A percentile compares a stretch with the other conserved stretches of the same genome.
These are phyloP conservation scores for Beauveria caledonica DNA, from an alignment of 2,329 filamentous ascomycete genomes.

Conservation along the genomic window DNA sequence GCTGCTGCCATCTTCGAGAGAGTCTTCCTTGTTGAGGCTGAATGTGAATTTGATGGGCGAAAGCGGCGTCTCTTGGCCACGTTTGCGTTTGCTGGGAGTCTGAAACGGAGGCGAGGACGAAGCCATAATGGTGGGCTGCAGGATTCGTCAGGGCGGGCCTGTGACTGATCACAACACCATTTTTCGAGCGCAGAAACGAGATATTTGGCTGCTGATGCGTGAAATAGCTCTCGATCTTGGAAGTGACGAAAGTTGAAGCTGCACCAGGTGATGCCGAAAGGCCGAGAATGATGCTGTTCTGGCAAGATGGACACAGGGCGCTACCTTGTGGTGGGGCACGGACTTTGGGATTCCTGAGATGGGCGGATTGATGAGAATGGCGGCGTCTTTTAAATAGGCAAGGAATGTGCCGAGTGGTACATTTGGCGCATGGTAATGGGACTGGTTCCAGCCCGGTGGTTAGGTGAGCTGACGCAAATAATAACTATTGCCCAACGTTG, in stretches of 20 bases:
- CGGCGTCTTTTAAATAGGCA: not conserved
- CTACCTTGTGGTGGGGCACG: slow-evolving; percentile 4
- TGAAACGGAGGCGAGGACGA: slow-evolving; percentile 8
- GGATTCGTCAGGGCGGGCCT: not conserved
- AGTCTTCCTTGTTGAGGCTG: slow-evolving; percentile 24
- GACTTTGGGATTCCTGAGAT: not conserved
- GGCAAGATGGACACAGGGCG: slow-evolving; percentile 3
- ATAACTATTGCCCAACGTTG: not conserved
- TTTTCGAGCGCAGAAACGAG: not conserved
- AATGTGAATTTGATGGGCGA: slow-evolving; percentile 40
- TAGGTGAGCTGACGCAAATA: not conserved
- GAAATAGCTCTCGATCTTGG: not conserved
- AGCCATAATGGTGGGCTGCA: not conserved
- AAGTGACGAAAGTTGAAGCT: not conserved
- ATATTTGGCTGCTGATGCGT: not conserved
- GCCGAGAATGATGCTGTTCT: not conserved
- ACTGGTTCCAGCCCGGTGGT: not conserved
- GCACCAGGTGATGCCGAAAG: not conserved
- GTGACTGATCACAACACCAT: not conserved
- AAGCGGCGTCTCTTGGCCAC: slow-evolving; percentile 27
- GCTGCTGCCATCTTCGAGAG: slow-evolving; percentile 37
- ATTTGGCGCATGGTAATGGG: not conserved
- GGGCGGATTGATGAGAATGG: not conserved
- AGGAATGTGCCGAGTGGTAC: not conserved
- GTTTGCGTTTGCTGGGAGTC: slow-evolving; percentile 39